Conservation (phyloP, 1,284 basidiomycete species). For the Fistulinella staudtii region DNA sequence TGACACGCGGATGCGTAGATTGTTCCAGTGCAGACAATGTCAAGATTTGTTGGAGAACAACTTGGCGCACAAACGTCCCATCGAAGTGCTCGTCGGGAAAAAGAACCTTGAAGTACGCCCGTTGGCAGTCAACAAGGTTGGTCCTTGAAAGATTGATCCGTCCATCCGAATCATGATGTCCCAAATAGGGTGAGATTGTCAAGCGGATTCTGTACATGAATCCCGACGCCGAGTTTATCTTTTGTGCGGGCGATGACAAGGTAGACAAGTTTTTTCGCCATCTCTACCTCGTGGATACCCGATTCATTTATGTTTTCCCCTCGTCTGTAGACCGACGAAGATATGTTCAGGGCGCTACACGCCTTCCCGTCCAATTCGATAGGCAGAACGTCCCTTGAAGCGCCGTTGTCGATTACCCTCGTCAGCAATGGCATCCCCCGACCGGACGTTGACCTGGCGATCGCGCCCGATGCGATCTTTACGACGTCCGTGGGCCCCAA, state of each 20-base stretch:
- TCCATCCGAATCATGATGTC: no score
- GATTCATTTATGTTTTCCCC: not conserved
- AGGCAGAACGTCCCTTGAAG: conserved; percentile 52
- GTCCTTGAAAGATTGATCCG: no score
- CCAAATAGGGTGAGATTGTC: conserved; percentile 83
- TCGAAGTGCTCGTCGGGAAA: conserved; percentile 93
- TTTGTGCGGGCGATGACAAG: conserved; percentile 98
- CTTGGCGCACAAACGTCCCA: conserved; percentile 81
- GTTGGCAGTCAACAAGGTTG: conserved; percentile 86
- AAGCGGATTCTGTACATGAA: conserved; percentile 90
- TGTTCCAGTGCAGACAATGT: conserved; percentile 94
- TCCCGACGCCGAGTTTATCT: conserved; percentile 91
- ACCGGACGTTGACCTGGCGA: conserved; percentile 54
- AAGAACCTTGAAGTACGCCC: conserved; percentile 98
- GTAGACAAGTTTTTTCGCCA: conserved; percentile 39
- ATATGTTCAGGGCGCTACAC: conserved; percentile 90
- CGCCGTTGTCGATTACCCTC: conserved; percentile 72
- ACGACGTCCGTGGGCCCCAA: conserved; percentile 85
- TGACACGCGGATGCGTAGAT: conserved; percentile 40
- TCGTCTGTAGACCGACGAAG: conserved; percentile 74
- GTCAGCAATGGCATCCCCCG: conserved; percentile 36
- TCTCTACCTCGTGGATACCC: not conserved
- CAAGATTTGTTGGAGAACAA: conserved; percentile 95
- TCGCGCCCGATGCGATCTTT: conserved; percentile 73
- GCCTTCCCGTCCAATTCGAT: conserved; percentile 48